phyloP scores from a whole-genome alignment of 208 protist genomes.

The Perkinsela sp. region DNA sequence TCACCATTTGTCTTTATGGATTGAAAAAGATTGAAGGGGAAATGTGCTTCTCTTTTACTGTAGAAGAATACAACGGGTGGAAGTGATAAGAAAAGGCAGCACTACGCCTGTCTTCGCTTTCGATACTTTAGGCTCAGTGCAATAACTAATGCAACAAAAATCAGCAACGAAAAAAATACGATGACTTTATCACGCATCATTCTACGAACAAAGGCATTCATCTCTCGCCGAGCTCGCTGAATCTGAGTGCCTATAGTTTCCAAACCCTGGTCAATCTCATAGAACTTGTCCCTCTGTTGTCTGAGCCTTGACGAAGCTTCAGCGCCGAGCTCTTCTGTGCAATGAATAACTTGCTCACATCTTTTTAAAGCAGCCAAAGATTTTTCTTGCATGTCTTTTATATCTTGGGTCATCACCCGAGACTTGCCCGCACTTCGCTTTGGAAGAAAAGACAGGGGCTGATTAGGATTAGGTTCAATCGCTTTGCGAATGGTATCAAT shows the following conservation, averaged over 20 bases:
- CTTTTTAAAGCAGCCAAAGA: conserved; percentile 19
- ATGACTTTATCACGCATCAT: conserved; percentile 52
- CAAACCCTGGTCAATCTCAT: conserved; percentile 19
- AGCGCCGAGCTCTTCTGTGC: conserved; percentile 23
- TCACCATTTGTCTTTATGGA: too few species aligned
- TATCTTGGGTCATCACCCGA: conserved; percentile 9
- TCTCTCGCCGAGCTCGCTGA: conserved; percentile 12
- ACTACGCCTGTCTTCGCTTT: conserved; percentile 1
- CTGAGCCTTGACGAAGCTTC: conserved; percentile 23
- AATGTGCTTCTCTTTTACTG: too few species aligned
- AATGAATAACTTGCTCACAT: conserved; percentile 23
- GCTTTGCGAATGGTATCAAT: background rate
- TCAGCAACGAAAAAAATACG: conserved; percentile 33
- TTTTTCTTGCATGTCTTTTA: conserved; percentile 19
- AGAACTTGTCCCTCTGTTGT: conserved; percentile 35
- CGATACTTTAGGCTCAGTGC: conserved; percentile 18
- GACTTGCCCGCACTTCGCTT: too few species aligned
- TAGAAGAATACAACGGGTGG: too few species aligned
- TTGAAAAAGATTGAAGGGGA: too few species aligned
- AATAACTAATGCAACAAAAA: conserved; percentile 38
- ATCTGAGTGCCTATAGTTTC: conserved; percentile 13
- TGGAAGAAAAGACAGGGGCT: too few species aligned
- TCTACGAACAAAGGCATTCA: conserved; percentile 27
- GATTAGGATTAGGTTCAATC: background rate
- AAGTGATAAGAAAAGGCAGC: too few species aligned